phyloP scores from a whole-genome alignment of 495 filamentous ascomycete genomes.

The Melanomma pulvis-pyrius region DNA sequence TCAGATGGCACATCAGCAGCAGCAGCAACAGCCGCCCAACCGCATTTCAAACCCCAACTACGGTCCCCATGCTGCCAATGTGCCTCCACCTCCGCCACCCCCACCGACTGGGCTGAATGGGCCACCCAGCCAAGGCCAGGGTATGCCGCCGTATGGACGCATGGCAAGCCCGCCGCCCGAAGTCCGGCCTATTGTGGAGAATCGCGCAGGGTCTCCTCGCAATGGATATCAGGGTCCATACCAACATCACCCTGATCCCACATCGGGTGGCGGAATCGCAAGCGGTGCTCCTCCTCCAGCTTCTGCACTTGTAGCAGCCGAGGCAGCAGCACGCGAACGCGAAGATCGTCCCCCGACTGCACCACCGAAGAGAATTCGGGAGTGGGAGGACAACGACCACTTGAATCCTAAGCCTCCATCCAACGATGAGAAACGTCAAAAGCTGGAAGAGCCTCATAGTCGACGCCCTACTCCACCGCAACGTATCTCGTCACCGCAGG shows the following conservation, averaged over 20 bases:
- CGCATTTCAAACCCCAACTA: constrained; percentile 75
- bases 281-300: constrained; percentile 74
- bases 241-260: constrained; percentile 69
- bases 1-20: constrained; percentile 35
- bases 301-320: constrained; percentile 71
- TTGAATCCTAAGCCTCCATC: constrained; percentile 74
- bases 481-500: constrained; percentile 33
- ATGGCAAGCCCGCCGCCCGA: constrained; percentile 79
- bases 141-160: constrained; percentile 60
- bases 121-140: constrained; percentile 42
- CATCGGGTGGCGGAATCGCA: constrained; percentile 70
- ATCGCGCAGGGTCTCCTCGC: constrained; percentile 80
- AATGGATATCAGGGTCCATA: constrained; percentile 79
- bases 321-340: constrained; percentile 77
- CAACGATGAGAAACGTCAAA: constrained; percentile 82
- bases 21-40: constrained; percentile 47
- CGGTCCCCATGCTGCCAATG: constrained; percentile 53
- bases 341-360: constrained; percentile 75
- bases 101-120: constrained; percentile 56
- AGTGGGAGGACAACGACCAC: constrained; percentile 84
- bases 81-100: constrained; percentile 63
- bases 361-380: constrained; percentile 80
- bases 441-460: constrained; percentile 77
- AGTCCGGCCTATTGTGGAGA: constrained; percentile 82
- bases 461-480: constrained; percentile 48